Percentiles rank a stretch among this genome's conserved stretches.
Conservation (phyloP, 768 basidiomycete species). For the Naematelia encephala region DNA sequence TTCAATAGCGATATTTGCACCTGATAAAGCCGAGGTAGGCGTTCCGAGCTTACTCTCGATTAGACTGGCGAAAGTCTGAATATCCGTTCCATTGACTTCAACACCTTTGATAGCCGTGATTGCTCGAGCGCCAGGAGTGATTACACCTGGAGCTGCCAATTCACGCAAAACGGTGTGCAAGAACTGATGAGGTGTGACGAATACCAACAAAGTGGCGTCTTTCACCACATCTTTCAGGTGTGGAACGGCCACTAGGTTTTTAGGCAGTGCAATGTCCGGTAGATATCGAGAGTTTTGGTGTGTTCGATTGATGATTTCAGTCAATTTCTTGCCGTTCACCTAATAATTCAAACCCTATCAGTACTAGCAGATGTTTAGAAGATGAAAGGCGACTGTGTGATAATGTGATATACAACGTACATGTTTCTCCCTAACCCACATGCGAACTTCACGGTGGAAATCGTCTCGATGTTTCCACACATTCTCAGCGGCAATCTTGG, state of each 20-base stretch:
- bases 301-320: slow-evolving; percentile 54
- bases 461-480: slow-evolving; percentile 46
- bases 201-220: slow-evolving; percentile 54
- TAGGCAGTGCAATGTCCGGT: slow-evolving; percentile 51
- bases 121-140: slow-evolving; percentile 48
- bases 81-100: slow-evolving; percentile 53
- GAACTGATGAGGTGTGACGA: slow-evolving; percentile 54
- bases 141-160: slow-evolving; percentile 38
- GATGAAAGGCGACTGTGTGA: background rate
- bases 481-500: slow-evolving; percentile 51
- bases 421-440: slow-evolving; percentile 56
- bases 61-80: slow-evolving; percentile 53
- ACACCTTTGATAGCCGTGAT: slow-evolving; percentile 56
- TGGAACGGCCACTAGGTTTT: slow-evolving; percentile 52
- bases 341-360: slow-evolving; percentile 6
- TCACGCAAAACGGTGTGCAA: slow-evolving; percentile 44
- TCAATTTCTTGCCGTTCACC: slow-evolving; percentile 51
- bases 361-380: background rate
- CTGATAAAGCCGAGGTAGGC: slow-evolving; percentile 52
- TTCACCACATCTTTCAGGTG: slow-evolving; percentile 53
- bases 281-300: slow-evolving; percentile 54
- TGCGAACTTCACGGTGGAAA: slow-evolving; percentile 53
- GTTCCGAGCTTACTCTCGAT: slow-evolving; percentile 53
- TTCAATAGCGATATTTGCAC: slow-evolving; percentile 55
- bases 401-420: slow-evolving; percentile 30